phyloP scores from a whole-genome alignment of 345 rosid species.

The Lumnitzera racemosa region DNA sequence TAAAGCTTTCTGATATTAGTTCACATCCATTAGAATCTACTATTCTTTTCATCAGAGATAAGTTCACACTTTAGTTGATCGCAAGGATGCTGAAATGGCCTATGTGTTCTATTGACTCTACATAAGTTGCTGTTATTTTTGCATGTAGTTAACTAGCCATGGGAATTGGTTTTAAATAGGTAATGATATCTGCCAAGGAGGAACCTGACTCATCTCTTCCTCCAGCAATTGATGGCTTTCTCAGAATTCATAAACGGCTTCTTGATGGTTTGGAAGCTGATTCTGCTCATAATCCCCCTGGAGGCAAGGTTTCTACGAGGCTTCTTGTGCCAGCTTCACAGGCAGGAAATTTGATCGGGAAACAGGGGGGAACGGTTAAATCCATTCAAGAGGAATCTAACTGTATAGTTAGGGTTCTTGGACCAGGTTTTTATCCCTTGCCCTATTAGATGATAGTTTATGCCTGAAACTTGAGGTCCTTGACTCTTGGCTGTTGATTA shows the following conservation, averaged over 20 bases:
- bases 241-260: constrained; percentile 90
- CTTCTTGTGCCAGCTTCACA: constrained; percentile 94
- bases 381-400: constrained; percentile 83
- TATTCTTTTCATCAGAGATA: too few relatives aligned
- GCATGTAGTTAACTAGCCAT: too few relatives aligned
- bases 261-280: constrained; percentile 89
- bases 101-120: too few relatives aligned
- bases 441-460: too few relatives aligned
- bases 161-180: constrained; percentile 29
- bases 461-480: too few relatives aligned
- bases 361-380: constrained; percentile 94
- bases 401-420: constrained; percentile 93
- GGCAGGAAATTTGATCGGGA: constrained; percentile 98
- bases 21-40: too few relatives aligned
- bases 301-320: constrained; percentile 79
- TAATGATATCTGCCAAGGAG: constrained; percentile 96
- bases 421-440: constrained; percentile 47
- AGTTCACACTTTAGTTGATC: too few relatives aligned
- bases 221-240: constrained; percentile 93
- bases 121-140: too few relatives aligned
- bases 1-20: too few relatives aligned
- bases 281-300: constrained; percentile 51
- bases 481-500: too few relatives aligned
- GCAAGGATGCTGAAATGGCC: too few relatives aligned
- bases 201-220: constrained; percentile 91